Evolutionary conservation across 2,329 filamentous ascomycete genomes (phyloP).

Genomic region (Stylonectria norvegica): DNA sequence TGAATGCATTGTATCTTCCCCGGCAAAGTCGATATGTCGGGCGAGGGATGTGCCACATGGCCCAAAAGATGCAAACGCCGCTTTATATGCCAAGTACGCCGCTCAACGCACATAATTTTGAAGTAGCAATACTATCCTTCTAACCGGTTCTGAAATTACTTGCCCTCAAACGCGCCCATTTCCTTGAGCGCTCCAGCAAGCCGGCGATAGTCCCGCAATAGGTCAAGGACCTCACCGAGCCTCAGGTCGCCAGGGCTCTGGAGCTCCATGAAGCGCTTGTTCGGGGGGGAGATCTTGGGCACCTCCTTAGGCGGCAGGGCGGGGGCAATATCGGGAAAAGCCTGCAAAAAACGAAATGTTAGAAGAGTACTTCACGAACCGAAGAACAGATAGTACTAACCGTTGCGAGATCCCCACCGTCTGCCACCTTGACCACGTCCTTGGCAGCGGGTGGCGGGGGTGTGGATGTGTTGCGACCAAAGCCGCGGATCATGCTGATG

Average conservation of each 20-base stretch:
- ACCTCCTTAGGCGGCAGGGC: conserved; percentile 52
- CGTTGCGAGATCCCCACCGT: conserved; percentile 55
- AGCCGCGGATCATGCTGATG: conserved; percentile 71
- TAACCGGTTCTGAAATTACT: too few species aligned
- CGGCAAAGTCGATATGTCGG: too few species aligned
- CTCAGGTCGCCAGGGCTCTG: conserved; percentile 67
- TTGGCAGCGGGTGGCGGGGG: conserved; percentile 36
- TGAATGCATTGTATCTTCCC: too few species aligned
- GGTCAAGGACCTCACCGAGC: conserved; percentile 68
- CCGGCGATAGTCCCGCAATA: conserved; percentile 72
- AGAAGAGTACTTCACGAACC: conserved; percentile 6
- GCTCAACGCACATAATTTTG: too few species aligned
- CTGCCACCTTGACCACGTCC: conserved; percentile 38
- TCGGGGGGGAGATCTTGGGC: conserved; percentile 61
- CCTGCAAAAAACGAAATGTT: conserved; percentile 42
- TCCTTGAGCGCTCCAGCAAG: conserved; percentile 63
- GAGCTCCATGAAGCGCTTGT: conserved; percentile 69
- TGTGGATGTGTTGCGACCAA: conserved; percentile 55
- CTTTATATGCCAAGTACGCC: too few species aligned
- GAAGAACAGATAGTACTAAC: conserved; percentile 38
- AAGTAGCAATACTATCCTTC: too few species aligned
- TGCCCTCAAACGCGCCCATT: conserved; percentile 55
- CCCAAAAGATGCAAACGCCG: conserved; percentile 3
- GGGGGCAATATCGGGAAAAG: conserved; percentile 58
- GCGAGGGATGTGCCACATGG: conserved; percentile 6